Base-by-base conservation (phyloP, 1,284 basidiomycete genomes). In the Marasmius oreades region DNA sequence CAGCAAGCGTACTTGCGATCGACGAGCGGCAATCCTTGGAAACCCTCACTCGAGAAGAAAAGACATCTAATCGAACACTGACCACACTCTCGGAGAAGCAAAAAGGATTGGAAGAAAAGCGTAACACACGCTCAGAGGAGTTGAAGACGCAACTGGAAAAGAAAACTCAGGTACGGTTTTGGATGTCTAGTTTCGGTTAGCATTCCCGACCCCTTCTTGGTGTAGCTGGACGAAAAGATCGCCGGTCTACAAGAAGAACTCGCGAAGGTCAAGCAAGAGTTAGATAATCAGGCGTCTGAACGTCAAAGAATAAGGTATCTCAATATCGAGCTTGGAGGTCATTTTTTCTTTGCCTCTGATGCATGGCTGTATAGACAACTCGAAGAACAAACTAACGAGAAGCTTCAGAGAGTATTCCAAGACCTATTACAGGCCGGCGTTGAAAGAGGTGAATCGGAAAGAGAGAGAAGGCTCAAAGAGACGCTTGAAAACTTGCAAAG, bases 381-480 rank as follows among this genome's bases (percentile, higher is more conserved):
- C 4, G 93, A 95, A 72, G 82, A 84, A 0, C 93, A 97, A 66
- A 81, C 92, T 45, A 96, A 96, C 68, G 95, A 97, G 70, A 93
- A 95, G 66, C 82, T 99, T 2, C 81, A 88, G 55, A 86, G 86
- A 23, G 82, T 92, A 11, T 90, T 93, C 67, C 83, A 88, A 61
- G 89, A 97, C 68, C 82, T 99, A 3, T 74, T 95, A 20, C 90
- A 94, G 69, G 93, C 93, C 1, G 91, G 92, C 24, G 86, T 92
- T 0, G 94, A 96, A 66, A 87, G 78, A 69, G 84, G 85, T 50
- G 92, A 98, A 71, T 87, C 86, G 0, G 94, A 98, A 66, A 82
- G 89, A 23, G 95, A 98, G 67, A 77, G 75, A 1, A 86, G 82
- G 65, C 76, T 97, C 60, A 95, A 94, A 69, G 95, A 98, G 68